phyloP scores from a whole-genome alignment of 345 rosid genomes.

The Salix suchowensis region DNA sequence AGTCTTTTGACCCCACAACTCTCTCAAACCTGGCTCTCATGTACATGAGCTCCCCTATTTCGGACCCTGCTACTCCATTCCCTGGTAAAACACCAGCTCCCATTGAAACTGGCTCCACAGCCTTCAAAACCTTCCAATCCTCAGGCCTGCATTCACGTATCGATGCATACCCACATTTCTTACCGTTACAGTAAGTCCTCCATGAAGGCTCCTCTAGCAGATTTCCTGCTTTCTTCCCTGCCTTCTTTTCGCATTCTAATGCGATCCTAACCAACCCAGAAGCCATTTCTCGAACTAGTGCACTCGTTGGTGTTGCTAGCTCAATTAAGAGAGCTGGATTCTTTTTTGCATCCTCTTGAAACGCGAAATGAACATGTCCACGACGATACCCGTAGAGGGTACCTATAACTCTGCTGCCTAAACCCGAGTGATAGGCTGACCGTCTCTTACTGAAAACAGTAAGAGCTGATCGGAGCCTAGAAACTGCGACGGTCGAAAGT shows the following conservation, averaged over 20 bases:
- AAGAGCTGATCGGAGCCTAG: slow-evolving; percentile 62
- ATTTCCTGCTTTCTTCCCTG: slow-evolving; percentile 38
- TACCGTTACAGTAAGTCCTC: slow-evolving; percentile 87
- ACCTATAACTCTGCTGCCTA: slow-evolving; percentile 57
- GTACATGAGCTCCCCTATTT: slow-evolving; percentile 83
- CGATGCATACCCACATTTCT: slow-evolving; percentile 75
- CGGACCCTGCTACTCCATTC: slow-evolving; percentile 36
- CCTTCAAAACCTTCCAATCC: slow-evolving; percentile 62
- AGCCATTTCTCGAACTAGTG: slow-evolving; percentile 84
- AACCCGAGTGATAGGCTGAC: slow-evolving; percentile 31
- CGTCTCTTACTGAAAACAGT: slow-evolving; percentile 33
- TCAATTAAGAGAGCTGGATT: slow-evolving; percentile 69
- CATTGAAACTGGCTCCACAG: slow-evolving; percentile 82
- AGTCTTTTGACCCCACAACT: slow-evolving; percentile 83
- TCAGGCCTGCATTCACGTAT: slow-evolving; percentile 58
- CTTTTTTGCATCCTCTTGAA: slow-evolving; percentile 62
- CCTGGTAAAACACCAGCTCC: slow-evolving; percentile 95
- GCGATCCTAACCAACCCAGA: slow-evolving; percentile 88
- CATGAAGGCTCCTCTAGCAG: slow-evolving; percentile 65
- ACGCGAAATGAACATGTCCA: slow-evolving; percentile 79
- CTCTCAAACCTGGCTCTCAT: slow-evolving; percentile 95
- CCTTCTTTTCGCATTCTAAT: slow-evolving; percentile 60
- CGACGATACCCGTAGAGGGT: slow-evolving; percentile 88
- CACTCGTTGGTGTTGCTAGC: slow-evolving; percentile 74
- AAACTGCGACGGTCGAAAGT: slow-evolving; percentile 28